These are phyloP conservation scores for Cyberlindnera mrakii DNA, from an alignment of 805 yeast genomes.

Conservation along the genomic window DNA sequence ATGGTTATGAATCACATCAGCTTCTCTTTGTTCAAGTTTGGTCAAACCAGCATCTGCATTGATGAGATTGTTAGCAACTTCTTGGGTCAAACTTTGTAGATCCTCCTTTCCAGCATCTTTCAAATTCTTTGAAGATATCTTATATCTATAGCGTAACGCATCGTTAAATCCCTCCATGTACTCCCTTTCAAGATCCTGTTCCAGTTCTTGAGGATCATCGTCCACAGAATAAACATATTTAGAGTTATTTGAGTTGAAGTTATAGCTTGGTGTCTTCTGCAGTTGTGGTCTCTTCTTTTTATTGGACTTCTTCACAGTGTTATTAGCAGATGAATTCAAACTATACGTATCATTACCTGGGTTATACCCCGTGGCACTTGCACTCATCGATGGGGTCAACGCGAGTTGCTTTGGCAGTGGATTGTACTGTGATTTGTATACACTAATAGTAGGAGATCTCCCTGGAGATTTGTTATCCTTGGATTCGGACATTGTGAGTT, in stretches of 20 bases:
- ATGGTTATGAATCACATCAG: conserved; percentile 15
- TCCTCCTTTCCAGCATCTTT: conserved; percentile 9
- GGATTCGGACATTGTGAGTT: no score
- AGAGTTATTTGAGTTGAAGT: conserved; percentile 7
- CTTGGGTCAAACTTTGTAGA: conserved; percentile 10
- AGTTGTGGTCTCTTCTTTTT: conserved; percentile 20
- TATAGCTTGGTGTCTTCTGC: conserved; percentile 17
- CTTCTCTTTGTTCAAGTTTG: conserved; percentile 21
- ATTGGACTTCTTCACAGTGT: conserved; percentile 4
- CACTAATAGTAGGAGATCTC: conserved; percentile 1
- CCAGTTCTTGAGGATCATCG: conserved; percentile 71
- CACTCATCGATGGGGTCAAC: background rate
- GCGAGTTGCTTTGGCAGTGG: conserved; percentile 2
- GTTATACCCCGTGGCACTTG: background rate
- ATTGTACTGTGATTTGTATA: conserved; percentile 1
- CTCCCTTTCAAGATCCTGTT: conserved; percentile 49
- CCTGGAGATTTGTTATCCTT: background rate
- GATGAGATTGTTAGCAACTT: conserved; percentile 15
- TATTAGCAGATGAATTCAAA: conserved; percentile 9
- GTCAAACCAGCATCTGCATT: conserved; percentile 21
- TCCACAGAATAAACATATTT: conserved; percentile 65
- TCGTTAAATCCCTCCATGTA: conserved; percentile 71
- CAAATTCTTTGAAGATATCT: conserved; percentile 24
- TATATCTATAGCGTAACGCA: conserved; percentile 49
- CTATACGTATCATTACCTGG: conserved; percentile 11